Conservation (phyloP, 257 asterid species). For the Leonotis leonurus region DNA sequence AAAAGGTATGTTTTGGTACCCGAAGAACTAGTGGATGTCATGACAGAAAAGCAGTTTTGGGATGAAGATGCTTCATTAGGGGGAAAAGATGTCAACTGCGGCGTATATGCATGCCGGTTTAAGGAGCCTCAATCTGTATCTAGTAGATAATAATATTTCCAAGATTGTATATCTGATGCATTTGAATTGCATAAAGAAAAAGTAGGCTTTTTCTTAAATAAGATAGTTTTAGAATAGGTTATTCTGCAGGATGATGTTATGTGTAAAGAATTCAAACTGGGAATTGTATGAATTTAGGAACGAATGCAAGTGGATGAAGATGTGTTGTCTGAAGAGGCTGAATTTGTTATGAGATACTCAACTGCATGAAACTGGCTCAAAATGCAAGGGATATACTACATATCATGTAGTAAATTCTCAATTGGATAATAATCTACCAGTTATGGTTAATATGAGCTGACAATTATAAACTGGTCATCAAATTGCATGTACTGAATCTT, state of each 20-base stretch:
- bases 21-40: slow-evolving; percentile 41
- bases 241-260: background rate
- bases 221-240: background rate
- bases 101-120: background rate
- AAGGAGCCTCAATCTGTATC: slow-evolving; percentile 7
- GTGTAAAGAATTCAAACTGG: background rate
- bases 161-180: background rate
- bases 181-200: background rate
- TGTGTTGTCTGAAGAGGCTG: background rate
- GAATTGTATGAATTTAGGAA: background rate
- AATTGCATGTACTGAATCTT: background rate
- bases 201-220: background rate
- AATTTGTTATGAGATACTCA: background rate
- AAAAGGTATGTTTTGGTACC: slow-evolving; percentile 99
- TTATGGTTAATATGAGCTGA: background rate
- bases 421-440: background rate
- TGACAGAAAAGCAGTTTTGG: background rate
- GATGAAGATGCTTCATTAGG: background rate
- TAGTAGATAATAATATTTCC: background rate
- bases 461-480: background rate
- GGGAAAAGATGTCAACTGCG: background rate
- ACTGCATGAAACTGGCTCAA: no score
- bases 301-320: background rate
- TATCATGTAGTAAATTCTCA: background rate
- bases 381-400: background rate